Evolutionary conservation across 2,329 filamentous ascomycete genomes (phyloP).

Genomic region (Sporothrix inflata): DNA sequence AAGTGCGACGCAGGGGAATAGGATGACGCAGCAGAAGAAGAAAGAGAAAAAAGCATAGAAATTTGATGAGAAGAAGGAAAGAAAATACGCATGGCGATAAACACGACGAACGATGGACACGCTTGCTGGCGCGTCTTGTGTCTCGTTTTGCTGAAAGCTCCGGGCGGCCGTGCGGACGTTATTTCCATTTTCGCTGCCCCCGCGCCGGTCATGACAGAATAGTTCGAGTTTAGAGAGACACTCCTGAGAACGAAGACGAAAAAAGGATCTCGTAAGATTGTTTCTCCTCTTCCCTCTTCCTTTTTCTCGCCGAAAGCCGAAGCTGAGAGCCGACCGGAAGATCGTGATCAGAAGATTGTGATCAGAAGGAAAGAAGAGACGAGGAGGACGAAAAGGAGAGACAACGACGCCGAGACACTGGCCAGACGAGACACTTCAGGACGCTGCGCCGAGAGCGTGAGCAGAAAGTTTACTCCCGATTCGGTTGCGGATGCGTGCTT

Average conservation of each 20-base stretch:
- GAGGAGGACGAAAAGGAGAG: neutral
- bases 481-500: neutral
- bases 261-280: neutral
- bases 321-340: neutral
- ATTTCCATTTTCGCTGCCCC: neutral
- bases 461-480: neutral
- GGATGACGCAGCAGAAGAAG: neutral
- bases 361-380: neutral
- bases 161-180: neutral
- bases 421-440: neutral
- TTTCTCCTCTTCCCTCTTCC: neutral
- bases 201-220: neutral
- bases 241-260: neutral
- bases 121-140: neutral
- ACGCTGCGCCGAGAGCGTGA: neutral
- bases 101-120: neutral
- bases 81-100: neutral
- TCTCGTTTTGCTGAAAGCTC: conserved; percentile 6
- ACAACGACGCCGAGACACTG: neutral
- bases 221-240: neutral
- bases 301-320: conserved; percentile 7
- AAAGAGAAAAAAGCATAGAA: neutral
- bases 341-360: neutral
- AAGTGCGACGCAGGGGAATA: neutral
- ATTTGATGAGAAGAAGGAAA: neutral